Conservation (phyloP, 768 basidiomycete species). For the Infundibulicybe gibba region DNA sequence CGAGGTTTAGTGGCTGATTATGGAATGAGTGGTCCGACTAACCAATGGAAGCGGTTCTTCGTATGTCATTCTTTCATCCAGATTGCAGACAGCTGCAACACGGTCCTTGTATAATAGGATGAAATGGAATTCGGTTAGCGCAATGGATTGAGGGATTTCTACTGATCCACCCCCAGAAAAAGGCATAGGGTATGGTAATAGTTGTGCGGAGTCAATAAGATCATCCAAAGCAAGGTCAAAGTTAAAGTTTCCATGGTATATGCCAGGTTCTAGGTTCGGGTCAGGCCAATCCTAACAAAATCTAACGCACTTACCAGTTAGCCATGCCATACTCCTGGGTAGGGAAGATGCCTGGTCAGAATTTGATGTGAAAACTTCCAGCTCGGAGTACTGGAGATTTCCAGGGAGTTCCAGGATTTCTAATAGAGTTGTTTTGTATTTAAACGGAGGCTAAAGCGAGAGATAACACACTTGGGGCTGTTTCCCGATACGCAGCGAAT, state of each 20-base stretch:
- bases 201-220: conserved; percentile 71
- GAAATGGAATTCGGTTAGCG: conserved; percentile 91
- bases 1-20: conserved; percentile 1
- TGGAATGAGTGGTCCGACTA: conserved; percentile 17
- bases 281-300: background rate
- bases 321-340: conserved; percentile 82
- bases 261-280: conserved; percentile 61
- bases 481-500: conserved; percentile 72
- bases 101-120: conserved; percentile 79
- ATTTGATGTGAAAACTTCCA: conserved; percentile 76
- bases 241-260: conserved; percentile 82
- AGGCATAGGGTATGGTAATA: conserved; percentile 70
- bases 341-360: conserved; percentile 66
- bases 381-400: conserved; percentile 65
- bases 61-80: conserved; percentile 80
- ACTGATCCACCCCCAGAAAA: conserved; percentile 21
- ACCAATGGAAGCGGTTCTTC: conserved; percentile 84
- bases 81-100: conserved; percentile 70
- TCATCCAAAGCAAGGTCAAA: conserved; percentile 69
- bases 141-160: conserved; percentile 68
- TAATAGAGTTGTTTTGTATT: conserved; percentile 18
- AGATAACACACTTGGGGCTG: conserved; percentile 63
- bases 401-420: conserved; percentile 93
- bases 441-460: background rate
- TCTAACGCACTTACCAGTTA: conserved; percentile 64